These are phyloP conservation scores for Gossypium turneri DNA, from an alignment of 345 rosid genomes.

Conservation along the genomic window DNA sequence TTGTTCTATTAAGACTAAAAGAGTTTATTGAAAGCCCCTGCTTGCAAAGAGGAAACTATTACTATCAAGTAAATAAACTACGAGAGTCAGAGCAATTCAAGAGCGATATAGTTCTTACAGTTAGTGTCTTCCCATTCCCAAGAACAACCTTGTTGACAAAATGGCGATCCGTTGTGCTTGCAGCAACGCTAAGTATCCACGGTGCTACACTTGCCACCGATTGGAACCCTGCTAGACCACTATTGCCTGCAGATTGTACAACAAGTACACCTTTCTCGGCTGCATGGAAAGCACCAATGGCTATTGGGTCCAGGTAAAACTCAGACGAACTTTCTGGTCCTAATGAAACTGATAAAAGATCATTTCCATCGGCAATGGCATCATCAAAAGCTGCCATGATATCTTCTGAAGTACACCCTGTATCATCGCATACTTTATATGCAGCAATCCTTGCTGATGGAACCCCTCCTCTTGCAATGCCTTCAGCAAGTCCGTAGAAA, in stretches of 20 bases:
- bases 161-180: slow-evolving; percentile 41
- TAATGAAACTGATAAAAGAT: slow-evolving; percentile 25
- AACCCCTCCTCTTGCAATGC: slow-evolving; percentile 38
- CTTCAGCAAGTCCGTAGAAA: no score
- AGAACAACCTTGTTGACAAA: slow-evolving; percentile 33
- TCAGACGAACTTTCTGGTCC: not conserved
- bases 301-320: slow-evolving; percentile 12
- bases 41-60: not conserved
- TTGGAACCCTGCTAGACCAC: slow-evolving; percentile 26
- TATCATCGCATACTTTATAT: slow-evolving; percentile 31
- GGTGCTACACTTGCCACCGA: slow-evolving; percentile 32
- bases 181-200: slow-evolving; percentile 48
- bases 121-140: slow-evolving; percentile 31
- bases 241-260: slow-evolving; percentile 30
- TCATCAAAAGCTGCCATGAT: slow-evolving; percentile 45
- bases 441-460: slow-evolving; percentile 51
- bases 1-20: slow-evolving; percentile 18
- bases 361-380: slow-evolving; percentile 45
- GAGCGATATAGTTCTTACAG: slow-evolving; percentile 24
- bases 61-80: not conserved
- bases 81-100: not conserved
- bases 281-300: slow-evolving; percentile 49
- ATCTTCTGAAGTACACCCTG: not conserved
- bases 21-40: slow-evolving; percentile 39
- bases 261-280: slow-evolving; percentile 38